Evolutionary conservation across 176 grass and related monocot species (phyloP), one percentile per base, ranked within the genome.

Genomic region (Bolboschoenus planiculmis): DNA sequence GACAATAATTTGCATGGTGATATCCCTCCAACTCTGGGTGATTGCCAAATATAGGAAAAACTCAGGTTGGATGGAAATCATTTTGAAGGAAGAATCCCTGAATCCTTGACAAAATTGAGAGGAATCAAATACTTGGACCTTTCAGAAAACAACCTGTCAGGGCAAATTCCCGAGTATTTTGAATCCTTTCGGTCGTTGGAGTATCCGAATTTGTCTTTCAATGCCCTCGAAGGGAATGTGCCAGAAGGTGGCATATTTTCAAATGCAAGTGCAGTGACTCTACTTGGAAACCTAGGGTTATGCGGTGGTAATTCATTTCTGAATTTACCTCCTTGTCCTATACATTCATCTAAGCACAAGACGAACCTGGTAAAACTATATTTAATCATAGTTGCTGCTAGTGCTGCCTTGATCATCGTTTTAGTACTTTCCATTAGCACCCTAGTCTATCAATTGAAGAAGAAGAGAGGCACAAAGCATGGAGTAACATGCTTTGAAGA

Each of bases 161-260:
- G 53, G 10, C n/a, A 80, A 56, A 80, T 80, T 80, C 78, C 78
- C 0, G 26, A 39, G 39, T 80, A 64, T 80, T 35, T 80, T 3
- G 59, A 30, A 4, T 14, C 27, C 1, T 50, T 79, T 3, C 40
- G 3, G 3, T 18, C 30, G 10, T 57, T 80, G 18, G 21, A 39
- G 53, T 53, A 34, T 68, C 1, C 90, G 8, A 87, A 93, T 85
- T 14, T 88, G 1, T 90, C 83, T 4, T 93, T 87, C 34, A 84
- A 88, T 15, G 9, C 75, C 21, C 20, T 92, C 0, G 68, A 89
- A 29, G 88, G 85, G 0, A 21, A 83, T 64, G 87, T 92, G 3
- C 85, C 90, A 42, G 35, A 43, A 10, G 1, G 26, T 0, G 78
- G 88, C 1, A 16, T 84, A 3, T 92, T 92, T 1, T 5, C 0